Percentiles rank a stretch among this genome's conserved stretches.
Evolutionary conservation across 257 asterid species (phyloP).

Genomic region (Fraxinus pennsylvanica): DNA sequence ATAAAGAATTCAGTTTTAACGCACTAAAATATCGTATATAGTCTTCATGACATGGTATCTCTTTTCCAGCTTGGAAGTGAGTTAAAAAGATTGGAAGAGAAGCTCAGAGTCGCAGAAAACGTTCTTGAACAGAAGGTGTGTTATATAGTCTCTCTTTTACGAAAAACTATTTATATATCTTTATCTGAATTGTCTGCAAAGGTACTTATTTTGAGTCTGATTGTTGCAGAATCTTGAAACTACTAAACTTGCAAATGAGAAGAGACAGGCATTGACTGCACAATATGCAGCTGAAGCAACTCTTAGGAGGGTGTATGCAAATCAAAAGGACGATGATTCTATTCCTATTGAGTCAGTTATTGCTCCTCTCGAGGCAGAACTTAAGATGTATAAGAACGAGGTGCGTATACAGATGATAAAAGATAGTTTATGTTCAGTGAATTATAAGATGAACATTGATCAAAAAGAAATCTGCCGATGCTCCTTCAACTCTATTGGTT

Average conservation of each 20-base stretch:
- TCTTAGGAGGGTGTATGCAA: slow-evolving; percentile 78
- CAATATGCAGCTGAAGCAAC: slow-evolving; percentile 93
- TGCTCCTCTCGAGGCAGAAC: slow-evolving; percentile 92
- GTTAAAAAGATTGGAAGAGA: slow-evolving; percentile 56
- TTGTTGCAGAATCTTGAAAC: slow-evolving; percentile 70
- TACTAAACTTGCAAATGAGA: slow-evolving; percentile 61
- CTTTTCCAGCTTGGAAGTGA: slow-evolving; percentile 58
- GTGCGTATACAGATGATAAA: slow-evolving; percentile 33
- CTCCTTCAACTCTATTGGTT: background rate
- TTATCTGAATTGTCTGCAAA: background rate
- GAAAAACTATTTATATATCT: background rate
- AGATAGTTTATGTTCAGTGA: background rate
- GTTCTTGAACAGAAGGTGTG: slow-evolving; percentile 67
- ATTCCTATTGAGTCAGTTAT: slow-evolving; percentile 66
- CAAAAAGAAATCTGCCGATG: too few relatives aligned
- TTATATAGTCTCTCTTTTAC: background rate
- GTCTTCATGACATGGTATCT: background rate
- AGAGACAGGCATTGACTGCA: slow-evolving; percentile 75
- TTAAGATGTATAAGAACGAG: slow-evolving; percentile 76
- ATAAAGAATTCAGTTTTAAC: background rate
- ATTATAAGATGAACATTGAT: too few relatives aligned
- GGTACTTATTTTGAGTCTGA: slow-evolving; percentile 9
- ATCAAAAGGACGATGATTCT: slow-evolving; percentile 69
- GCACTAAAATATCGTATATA: background rate
- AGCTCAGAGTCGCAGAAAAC: slow-evolving; percentile 48